phyloP scores from a whole-genome alignment of 768 basidiomycete species.

The Tricholoma furcatifolium region DNA sequence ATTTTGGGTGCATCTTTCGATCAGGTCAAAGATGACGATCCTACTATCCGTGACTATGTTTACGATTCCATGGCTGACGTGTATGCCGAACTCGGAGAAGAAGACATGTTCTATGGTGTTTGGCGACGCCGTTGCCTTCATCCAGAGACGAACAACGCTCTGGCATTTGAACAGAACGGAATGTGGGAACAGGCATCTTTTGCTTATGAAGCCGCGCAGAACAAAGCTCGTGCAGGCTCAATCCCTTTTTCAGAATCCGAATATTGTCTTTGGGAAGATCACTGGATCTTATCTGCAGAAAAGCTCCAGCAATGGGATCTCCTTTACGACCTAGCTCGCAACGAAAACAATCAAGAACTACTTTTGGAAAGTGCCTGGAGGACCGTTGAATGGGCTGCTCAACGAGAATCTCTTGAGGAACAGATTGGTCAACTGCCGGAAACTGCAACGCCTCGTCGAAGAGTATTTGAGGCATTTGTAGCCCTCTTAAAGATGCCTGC shows the following conservation, averaged over 20 bases:
- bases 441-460: constrained; percentile 89
- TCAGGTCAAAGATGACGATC: constrained; percentile 76
- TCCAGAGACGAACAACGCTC: constrained; percentile 81
- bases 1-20: constrained; percentile 82
- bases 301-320: constrained; percentile 99
- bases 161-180: constrained; percentile 93
- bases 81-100: constrained; percentile 94
- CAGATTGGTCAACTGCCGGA: constrained; percentile 80
- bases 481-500: constrained; percentile 84
- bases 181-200: constrained; percentile 93
- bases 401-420: constrained; percentile 74
- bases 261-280: constrained; percentile 98
- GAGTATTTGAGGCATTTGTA: constrained; percentile 96
- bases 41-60: constrained; percentile 75
- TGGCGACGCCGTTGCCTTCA: constrained; percentile 92
- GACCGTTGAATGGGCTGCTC: constrained; percentile 86
- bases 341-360: constrained; percentile 88
- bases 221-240: constrained; percentile 72
- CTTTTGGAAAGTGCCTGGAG: constrained; percentile 96
- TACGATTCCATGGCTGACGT: constrained; percentile 91
- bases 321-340: constrained; percentile 85
- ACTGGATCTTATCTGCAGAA: constrained; percentile 94
- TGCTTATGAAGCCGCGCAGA: constrained; percentile 89
- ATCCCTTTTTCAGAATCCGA: constrained; percentile 94
- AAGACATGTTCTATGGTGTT: constrained; percentile 95